These are phyloP conservation scores for Antarctomyces pellizariae DNA, from an alignment of 495 filamentous ascomycete genomes.

Conservation along the genomic window DNA sequence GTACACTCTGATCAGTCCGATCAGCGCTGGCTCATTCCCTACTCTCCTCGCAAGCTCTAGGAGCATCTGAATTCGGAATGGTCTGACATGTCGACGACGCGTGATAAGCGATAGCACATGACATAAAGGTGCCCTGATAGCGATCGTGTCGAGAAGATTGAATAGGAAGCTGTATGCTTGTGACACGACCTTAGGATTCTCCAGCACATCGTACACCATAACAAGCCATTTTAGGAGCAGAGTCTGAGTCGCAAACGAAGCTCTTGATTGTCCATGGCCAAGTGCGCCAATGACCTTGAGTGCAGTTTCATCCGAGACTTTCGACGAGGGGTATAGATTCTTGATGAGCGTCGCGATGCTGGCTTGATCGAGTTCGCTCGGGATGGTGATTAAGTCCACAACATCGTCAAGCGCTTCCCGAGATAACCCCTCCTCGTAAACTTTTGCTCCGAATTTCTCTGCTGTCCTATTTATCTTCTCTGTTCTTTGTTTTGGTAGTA, in stretches of 20 bases:
- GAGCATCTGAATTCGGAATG: slow-evolving; percentile 63
- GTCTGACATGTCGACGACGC: slow-evolving; percentile 65
- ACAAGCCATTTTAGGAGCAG: slow-evolving; percentile 60
- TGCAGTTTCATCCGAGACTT: slow-evolving; percentile 34
- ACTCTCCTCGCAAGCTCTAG: slow-evolving; percentile 33
- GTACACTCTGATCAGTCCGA: slow-evolving; percentile 59
- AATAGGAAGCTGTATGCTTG: slow-evolving; percentile 62
- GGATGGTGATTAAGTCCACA: slow-evolving; percentile 39
- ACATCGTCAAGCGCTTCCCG: slow-evolving; percentile 32
- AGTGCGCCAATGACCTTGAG: slow-evolving; percentile 48
- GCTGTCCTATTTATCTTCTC: slow-evolving; percentile 21
- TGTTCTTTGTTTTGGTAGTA: slow-evolving; percentile 23
- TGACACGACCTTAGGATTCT: slow-evolving; percentile 37
- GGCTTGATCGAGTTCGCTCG: slow-evolving; percentile 52
- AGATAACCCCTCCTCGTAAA: slow-evolving; percentile 44
- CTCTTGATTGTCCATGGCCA: slow-evolving; percentile 58
- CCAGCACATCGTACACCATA: slow-evolving; percentile 49
- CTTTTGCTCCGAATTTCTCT: slow-evolving; percentile 22
- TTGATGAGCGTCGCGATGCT: slow-evolving; percentile 41
- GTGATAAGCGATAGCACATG: slow-evolving; percentile 70
- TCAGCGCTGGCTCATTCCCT: slow-evolving; percentile 49
- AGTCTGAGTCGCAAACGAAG: slow-evolving; percentile 41
- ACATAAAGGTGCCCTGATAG: slow-evolving; percentile 44
- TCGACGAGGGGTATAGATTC: slow-evolving; percentile 47
- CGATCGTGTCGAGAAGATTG: slow-evolving; percentile 63